phyloP scores from a whole-genome alignment of 2,329 filamentous ascomycete species.

The Cladosporium halotolerans region DNA sequence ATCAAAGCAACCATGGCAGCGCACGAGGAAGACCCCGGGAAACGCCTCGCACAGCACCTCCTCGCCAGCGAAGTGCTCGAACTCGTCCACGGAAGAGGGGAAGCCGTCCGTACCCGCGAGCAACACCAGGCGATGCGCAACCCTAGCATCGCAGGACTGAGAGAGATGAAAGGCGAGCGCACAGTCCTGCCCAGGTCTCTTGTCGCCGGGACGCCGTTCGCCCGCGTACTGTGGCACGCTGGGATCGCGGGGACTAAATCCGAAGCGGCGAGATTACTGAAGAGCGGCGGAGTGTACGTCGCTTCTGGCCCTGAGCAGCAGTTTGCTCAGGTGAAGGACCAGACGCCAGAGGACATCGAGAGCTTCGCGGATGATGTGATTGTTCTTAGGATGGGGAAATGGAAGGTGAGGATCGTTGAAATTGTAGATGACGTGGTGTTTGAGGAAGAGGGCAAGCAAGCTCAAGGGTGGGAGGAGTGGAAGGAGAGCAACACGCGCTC shows the following conservation, averaged over 20 bases:
- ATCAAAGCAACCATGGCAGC: slow-evolving; percentile 63
- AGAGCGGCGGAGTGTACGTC: slow-evolving; percentile 30
- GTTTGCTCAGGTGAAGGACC: slow-evolving; percentile 57
- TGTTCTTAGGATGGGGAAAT: slow-evolving; percentile 54
- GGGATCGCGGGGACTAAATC: slow-evolving; percentile 27
- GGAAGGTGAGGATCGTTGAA: slow-evolving; percentile 52
- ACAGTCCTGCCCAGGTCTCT: slow-evolving; percentile 23
- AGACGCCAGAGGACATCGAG: slow-evolving; percentile 53
- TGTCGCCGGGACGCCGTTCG: slow-evolving; percentile 23
- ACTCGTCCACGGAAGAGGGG: slow-evolving; percentile 65
- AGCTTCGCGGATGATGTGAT: slow-evolving; percentile 54
- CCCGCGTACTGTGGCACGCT: slow-evolving; percentile 27
- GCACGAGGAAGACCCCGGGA: slow-evolving; percentile 61
- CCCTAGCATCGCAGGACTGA: slow-evolving; percentile 16
- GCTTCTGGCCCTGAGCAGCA: slow-evolving; percentile 29
- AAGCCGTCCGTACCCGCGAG: slow-evolving; percentile 56
- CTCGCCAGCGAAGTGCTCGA: slow-evolving; percentile 77
- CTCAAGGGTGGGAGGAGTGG: slow-evolving; percentile 4
- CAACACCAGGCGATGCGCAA: slow-evolving; percentile 46
- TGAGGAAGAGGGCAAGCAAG: not conserved
- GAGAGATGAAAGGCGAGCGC: slow-evolving; percentile 28
- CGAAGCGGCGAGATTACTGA: slow-evolving; percentile 26
- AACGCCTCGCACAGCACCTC: slow-evolving; percentile 72
- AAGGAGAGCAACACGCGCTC: not conserved
- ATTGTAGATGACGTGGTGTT: slow-evolving; percentile 36